A percentile compares a stretch with the other conserved stretches of the same genome.
phyloP scores from a whole-genome alignment of 2,329 filamentous ascomycete genomes.

The Sordariomycetes sp. region DNA sequence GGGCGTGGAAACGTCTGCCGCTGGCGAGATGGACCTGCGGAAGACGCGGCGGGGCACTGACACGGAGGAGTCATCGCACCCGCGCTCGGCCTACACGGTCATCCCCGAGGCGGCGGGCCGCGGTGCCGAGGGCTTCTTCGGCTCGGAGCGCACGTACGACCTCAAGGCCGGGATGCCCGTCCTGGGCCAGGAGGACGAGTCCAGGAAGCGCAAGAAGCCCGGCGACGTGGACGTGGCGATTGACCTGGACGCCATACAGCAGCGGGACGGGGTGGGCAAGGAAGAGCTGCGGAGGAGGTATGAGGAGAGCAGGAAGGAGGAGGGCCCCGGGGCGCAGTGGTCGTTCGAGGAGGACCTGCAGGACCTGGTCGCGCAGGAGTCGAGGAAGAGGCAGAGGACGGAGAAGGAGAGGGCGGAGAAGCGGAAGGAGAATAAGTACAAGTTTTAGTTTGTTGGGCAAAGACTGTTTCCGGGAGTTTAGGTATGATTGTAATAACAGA shows the following conservation, averaged over 20 bases:
- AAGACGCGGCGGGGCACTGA: constrained; percentile 75
- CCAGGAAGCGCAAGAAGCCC: constrained; percentile 83
- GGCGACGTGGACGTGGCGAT: constrained; percentile 91
- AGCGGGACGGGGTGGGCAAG: constrained; percentile 69
- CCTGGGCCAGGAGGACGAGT: constrained; percentile 70
- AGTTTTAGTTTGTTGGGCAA: constrained; percentile 20
- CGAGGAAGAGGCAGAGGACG: constrained; percentile 78
- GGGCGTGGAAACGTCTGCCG: constrained; percentile 61
- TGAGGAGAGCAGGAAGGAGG: constrained; percentile 58
- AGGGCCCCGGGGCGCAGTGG: constrained; percentile 59
- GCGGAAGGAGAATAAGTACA: constrained; percentile 45
- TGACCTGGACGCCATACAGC: constrained; percentile 69
- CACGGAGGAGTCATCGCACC: constrained; percentile 68
- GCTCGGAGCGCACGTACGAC: constrained; percentile 88
- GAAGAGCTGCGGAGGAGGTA: constrained; percentile 75
- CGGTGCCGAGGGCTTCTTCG: constrained; percentile 89
- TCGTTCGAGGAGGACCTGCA: constrained; percentile 78
- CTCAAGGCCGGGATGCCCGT: constrained; percentile 56
- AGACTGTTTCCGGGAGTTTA: not conserved
- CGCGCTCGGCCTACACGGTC: constrained; percentile 77
- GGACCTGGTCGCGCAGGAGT: constrained; percentile 93
- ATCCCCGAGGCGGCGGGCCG: constrained; percentile 59
- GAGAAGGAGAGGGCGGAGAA: constrained; percentile 70
- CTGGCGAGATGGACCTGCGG: constrained; percentile 81
- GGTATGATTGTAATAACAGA: no score